Evolutionary conservation across 257 asterid species (phyloP).

Genomic region (Solanum corneliomulleri): DNA sequence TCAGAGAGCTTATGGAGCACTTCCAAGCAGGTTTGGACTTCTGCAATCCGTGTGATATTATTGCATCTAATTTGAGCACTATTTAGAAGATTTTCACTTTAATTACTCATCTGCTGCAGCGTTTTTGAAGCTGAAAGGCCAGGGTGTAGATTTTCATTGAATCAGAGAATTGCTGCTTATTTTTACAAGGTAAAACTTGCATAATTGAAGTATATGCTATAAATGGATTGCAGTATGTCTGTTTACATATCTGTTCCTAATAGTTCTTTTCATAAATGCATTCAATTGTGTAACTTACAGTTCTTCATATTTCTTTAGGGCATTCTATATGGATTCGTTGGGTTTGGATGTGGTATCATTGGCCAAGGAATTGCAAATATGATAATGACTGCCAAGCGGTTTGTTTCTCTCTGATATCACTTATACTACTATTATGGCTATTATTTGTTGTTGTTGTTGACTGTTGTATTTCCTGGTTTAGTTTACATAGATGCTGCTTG

Average conservation of each 20-base stretch:
- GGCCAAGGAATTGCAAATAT: constrained; percentile 97
- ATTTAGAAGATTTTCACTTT: not conserved
- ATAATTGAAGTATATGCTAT: not conserved
- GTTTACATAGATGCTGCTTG: not conserved
- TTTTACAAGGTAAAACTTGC: constrained; percentile 58
- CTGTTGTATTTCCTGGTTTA: not conserved
- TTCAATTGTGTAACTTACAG: not conserved
- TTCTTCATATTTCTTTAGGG: constrained; percentile 44
- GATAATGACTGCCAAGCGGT: constrained; percentile 96
- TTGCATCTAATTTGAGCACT: not conserved
- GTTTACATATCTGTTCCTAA: not conserved
- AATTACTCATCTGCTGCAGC: constrained; percentile 26
- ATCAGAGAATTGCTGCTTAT: constrained; percentile 81
- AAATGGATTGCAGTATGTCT: not conserved
- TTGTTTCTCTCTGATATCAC: constrained; percentile 6
- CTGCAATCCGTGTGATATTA: not conserved
- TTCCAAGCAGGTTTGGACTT: constrained; percentile 83
- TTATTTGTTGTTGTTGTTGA: not conserved
- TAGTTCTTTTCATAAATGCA: not conserved
- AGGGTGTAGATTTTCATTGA: constrained; percentile 59
- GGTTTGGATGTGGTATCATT: constrained; percentile 89
- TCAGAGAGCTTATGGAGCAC: constrained; percentile 69
- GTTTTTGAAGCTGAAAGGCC: constrained; percentile 96
- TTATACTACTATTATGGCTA: not conserved
- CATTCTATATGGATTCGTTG: constrained; percentile 76